Evolutionary conservation across 2,329 filamentous ascomycete species (phyloP).

Genomic region (Cordyceps cateniannulata): DNA sequence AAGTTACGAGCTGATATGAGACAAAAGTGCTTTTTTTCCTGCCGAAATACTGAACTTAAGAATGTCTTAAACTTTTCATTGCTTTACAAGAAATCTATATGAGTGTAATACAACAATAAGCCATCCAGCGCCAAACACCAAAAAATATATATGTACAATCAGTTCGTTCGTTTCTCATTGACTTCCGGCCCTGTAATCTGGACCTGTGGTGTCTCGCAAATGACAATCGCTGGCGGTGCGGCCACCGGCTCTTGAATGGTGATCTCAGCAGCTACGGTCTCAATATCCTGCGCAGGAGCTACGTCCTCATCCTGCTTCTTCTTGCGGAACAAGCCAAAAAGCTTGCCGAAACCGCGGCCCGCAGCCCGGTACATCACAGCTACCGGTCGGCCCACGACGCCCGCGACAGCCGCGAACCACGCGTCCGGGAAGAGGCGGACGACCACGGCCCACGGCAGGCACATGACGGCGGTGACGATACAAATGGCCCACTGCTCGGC

Average conservation of each 20-base stretch:
- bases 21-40: neutral
- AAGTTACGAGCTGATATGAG: too few species aligned
- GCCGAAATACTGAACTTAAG: too few species aligned
- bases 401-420: constrained; percentile 20
- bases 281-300: neutral
- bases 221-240: constrained; percentile 9
- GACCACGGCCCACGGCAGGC: constrained; percentile 66
- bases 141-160: constrained; percentile 13
- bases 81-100: neutral
- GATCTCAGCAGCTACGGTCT: neutral
- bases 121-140: neutral
- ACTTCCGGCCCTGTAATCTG: neutral
- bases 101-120: neutral
- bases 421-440: constrained; percentile 69
- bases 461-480: constrained; percentile 67
- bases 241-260: neutral
- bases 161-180: neutral
- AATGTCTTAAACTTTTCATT: neutral
- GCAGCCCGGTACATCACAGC: neutral
- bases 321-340: neutral
- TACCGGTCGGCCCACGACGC: constrained; percentile 8
- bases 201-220: constrained; percentile 6
- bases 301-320: neutral
- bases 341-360: neutral
- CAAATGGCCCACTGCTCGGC: constrained; percentile 78